A percentile compares a stretch with the other conserved stretches of the same genome.
These are phyloP conservation scores for Magnolia sinica DNA, from an alignment of 164 flowering plant genomes.

Conservation along the genomic window DNA sequence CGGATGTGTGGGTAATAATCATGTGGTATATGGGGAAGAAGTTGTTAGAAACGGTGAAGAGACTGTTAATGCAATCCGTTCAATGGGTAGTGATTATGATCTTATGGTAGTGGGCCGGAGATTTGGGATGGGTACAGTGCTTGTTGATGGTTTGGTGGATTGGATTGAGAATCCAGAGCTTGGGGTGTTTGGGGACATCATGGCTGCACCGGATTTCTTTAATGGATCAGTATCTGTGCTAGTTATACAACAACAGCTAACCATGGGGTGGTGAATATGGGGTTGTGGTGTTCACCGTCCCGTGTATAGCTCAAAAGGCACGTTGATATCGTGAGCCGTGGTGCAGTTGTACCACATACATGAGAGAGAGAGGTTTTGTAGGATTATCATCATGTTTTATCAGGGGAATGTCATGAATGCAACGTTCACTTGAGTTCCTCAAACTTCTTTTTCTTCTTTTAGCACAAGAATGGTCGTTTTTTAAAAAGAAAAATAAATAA, in stretches of 20 bases:
- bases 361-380: too few species aligned
- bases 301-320: too few species aligned
- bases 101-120: conserved; percentile 47
- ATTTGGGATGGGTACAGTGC: conserved; percentile 20
- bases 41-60: conserved; percentile 35
- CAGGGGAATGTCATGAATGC: too few species aligned
- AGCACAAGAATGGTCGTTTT: too few species aligned
- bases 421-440: too few species aligned
- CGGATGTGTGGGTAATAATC: conserved; percentile 13
- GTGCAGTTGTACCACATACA: too few species aligned
- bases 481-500: too few species aligned
- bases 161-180: conserved; percentile 10
- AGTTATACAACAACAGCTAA: background rate
- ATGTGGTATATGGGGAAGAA: conserved; percentile 33
- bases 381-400: too few species aligned
- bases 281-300: too few species aligned
- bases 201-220: conserved; percentile 4
- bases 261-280: background rate
- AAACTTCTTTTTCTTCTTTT: too few species aligned
- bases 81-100: conserved; percentile 22
- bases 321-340: too few species aligned
- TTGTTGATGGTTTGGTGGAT: background rate
- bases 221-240: background rate
- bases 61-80: conserved; percentile 8
- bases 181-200: conserved; percentile 6